Percentiles rank a stretch among this genome's conserved stretches.
Conservation (phyloP, 2,329 filamentous ascomycete species). For the Tolypocladium ophioglossoides region DNA sequence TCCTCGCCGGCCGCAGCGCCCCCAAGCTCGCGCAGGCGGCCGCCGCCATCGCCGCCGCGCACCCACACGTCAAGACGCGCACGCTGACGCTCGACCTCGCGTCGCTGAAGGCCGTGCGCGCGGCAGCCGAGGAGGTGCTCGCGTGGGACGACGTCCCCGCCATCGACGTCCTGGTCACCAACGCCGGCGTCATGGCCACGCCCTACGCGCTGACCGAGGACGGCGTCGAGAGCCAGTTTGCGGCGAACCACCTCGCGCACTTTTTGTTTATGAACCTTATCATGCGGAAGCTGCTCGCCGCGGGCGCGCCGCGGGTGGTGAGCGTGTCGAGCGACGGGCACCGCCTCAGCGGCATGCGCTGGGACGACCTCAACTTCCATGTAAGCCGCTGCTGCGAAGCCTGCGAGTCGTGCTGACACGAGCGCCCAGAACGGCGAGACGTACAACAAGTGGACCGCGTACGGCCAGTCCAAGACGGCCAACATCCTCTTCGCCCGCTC, state of each 20-base stretch:
- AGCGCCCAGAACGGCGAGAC: constrained; percentile 14
- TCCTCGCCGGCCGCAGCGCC: constrained; percentile 32
- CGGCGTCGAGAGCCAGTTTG: constrained; percentile 32
- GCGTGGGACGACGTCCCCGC: constrained; percentile 11
- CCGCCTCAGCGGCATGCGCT: constrained; percentile 18
- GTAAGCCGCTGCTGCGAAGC: constrained; percentile 4
- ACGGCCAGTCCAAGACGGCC: constrained; percentile 28
- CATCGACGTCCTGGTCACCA: constrained; percentile 31
- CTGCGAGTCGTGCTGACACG: not conserved
- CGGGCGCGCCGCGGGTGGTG: constrained; percentile 24
- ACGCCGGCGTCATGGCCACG: constrained; percentile 29
- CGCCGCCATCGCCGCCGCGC: constrained; percentile 19
- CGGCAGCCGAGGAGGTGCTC: constrained; percentile 23
- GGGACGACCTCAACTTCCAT: constrained; percentile 20
- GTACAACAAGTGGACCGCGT: constrained; percentile 21
- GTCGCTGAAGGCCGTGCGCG: constrained; percentile 23
- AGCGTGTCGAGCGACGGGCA: constrained; percentile 27
- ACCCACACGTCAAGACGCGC: constrained; percentile 21
- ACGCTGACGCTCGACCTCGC: constrained; percentile 25
- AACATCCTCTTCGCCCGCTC: constrained; percentile 22
- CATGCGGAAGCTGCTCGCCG: constrained; percentile 28
- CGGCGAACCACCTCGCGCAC: constrained; percentile 33
- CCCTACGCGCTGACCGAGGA: constrained; percentile 22
- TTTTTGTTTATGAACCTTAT: constrained; percentile 35
- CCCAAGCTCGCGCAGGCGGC: constrained; percentile 27